These are phyloP conservation scores for Fusarium beomiforme DNA, from an alignment of 2,329 filamentous ascomycete genomes.

Conservation along the genomic window DNA sequence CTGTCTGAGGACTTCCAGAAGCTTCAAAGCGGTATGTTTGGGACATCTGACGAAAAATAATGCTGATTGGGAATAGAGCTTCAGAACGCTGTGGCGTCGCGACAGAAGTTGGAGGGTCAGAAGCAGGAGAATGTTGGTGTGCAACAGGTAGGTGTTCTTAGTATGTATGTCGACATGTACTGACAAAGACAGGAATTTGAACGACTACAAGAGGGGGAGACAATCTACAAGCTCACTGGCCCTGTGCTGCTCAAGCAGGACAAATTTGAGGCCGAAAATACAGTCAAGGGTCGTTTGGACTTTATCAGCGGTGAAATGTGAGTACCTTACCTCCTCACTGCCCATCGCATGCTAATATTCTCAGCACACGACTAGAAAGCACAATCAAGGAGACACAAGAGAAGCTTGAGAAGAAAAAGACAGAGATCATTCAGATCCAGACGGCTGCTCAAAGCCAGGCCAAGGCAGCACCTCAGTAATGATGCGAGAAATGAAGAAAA, in stretches of 20 bases:
- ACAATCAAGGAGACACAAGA: constrained; percentile 66
- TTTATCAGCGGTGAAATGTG: constrained; percentile 96
- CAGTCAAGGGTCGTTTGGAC: constrained; percentile 88
- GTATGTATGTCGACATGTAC: not conserved
- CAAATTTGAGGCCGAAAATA: constrained; percentile 86
- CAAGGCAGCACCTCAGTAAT: constrained; percentile 39
- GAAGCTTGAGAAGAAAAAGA: constrained; percentile 68
- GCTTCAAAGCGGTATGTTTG: constrained; percentile 77
- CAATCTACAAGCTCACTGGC: constrained; percentile 95
- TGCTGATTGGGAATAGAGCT: constrained; percentile 69
- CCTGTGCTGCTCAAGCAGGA: constrained; percentile 96
- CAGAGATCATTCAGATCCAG: constrained; percentile 67
- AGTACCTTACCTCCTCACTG: constrained; percentile 46
- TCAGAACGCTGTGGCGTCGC: constrained; percentile 76
- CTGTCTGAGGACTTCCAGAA: constrained; percentile 90
- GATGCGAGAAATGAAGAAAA: constrained; percentile 8
- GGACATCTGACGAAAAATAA: not conserved
- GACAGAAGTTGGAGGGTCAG: constrained; percentile 93
- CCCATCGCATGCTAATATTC: constrained; percentile 14
- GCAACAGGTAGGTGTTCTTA: constrained; percentile 68
- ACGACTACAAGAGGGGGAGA: constrained; percentile 80
- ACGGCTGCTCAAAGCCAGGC: constrained; percentile 49
- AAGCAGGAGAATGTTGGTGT: constrained; percentile 92
- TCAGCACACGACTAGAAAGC: constrained; percentile 55
- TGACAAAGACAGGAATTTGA: constrained; percentile 76